phyloP scores from a whole-genome alignment of 257 asterid genomes.

The Plectranthus barbatus region DNA sequence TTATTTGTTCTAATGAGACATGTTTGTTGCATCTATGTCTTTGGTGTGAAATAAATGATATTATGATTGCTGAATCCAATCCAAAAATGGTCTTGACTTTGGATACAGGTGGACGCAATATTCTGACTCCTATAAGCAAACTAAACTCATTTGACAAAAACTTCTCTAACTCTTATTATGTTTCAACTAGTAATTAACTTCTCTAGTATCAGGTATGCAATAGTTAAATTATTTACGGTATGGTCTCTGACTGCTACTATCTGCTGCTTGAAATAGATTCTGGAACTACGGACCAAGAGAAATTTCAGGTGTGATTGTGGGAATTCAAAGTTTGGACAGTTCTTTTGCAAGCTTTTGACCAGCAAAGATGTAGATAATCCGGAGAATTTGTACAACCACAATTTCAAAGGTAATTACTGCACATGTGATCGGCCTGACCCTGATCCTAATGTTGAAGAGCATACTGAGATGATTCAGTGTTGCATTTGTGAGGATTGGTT shows the following conservation, averaged over 20 bases:
- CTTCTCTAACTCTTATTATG: too few relatives aligned
- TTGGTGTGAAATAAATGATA: not conserved
- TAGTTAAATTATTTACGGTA: not conserved
- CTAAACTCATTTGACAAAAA: too few relatives aligned
- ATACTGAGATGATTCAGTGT: conserved; percentile 89
- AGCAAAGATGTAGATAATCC: conserved; percentile 74
- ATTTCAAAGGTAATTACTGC: conserved; percentile 92
- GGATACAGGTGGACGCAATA: too few relatives aligned
- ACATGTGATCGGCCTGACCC: conserved; percentile 87
- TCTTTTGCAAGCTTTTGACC: conserved; percentile 77
- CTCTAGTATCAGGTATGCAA: too few relatives aligned
- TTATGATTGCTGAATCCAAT: not conserved
- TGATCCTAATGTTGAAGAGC: conserved; percentile 91
- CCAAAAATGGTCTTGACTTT: not conserved
- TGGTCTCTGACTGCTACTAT: not conserved
- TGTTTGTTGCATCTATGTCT: not conserved
- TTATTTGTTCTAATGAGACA: not conserved
- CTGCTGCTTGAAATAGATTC: conserved; percentile 46
- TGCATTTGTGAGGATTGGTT: conserved; percentile 98
- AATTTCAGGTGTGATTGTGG: conserved; percentile 98
- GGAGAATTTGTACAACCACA: conserved; percentile 69
- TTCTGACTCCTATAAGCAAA: too few relatives aligned
- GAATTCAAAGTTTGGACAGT: conserved; percentile 85
- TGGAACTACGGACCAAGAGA: conserved; percentile 97
- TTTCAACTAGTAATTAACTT: too few relatives aligned